These are phyloP conservation scores for Sorghum bicolor DNA, from an alignment of 176 grass and related monocot genomes.

Conservation along the genomic window DNA sequence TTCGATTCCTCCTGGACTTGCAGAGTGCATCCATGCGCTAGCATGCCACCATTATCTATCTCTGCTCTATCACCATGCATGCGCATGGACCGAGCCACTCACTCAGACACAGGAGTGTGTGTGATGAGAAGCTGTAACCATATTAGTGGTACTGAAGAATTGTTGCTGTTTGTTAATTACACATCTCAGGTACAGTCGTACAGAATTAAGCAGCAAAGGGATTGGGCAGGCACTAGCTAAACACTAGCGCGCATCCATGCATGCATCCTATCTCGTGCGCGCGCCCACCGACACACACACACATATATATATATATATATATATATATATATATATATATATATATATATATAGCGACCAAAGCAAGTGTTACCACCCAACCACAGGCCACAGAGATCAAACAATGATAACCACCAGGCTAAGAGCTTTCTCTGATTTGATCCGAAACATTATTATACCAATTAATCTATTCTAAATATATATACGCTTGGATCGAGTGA, in stretches of 20 bases:
- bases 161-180: neutral
- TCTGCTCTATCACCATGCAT: neutral
- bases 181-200: neutral
- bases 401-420: neutral
- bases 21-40: neutral
- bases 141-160: neutral
- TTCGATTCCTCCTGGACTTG: neutral
- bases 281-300: no score
- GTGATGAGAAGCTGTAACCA: neutral
- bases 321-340: no score
- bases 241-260: no score
- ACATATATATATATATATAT: no score
- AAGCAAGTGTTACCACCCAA: neutral
- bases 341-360: no score
- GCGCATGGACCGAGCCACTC: neutral
- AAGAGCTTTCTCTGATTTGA: slow-evolving; percentile 12
- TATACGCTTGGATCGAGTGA: neutral
- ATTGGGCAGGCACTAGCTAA: no score
- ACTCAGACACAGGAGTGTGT: neutral
- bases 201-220: neutral
- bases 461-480: neutral
- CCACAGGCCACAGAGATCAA: neutral
- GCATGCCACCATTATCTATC: neutral
- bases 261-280: no score
- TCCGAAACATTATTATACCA: neutral